A percentile compares a stretch with the other conserved stretches of the same genome.
phyloP scores from a whole-genome alignment of 1,284 basidiomycete genomes.

The Laetiporus sulphureus region DNA sequence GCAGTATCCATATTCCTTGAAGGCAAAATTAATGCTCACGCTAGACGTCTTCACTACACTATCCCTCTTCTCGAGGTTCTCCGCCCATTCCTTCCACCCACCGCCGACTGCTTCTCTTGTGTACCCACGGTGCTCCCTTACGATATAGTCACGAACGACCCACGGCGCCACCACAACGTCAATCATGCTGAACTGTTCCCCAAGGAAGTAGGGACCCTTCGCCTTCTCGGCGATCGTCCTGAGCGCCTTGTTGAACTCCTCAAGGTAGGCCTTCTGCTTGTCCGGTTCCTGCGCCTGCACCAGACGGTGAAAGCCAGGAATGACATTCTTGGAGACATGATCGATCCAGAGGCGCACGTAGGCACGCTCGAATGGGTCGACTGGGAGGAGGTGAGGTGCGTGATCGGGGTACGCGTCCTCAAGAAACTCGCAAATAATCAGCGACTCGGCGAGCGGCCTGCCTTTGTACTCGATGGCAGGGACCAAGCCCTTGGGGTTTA shows the following conservation, averaged over 20 bases:
- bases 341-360: slow-evolving; percentile 48
- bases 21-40: no score
- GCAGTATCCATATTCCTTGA: no score
- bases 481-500: slow-evolving; percentile 66
- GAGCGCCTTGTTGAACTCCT: slow-evolving; percentile 40
- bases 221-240: slow-evolving; percentile 39
- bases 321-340: slow-evolving; percentile 40
- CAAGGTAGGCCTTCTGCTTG: slow-evolving; percentile 37
- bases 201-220: slow-evolving; percentile 54
- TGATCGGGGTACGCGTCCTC: slow-evolving; percentile 47
- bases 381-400: slow-evolving; percentile 38
- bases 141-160: slow-evolving; percentile 42
- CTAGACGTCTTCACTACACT: slow-evolving; percentile 45
- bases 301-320: slow-evolving; percentile 48
- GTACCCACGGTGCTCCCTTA: slow-evolving; percentile 45
- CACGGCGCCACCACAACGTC: slow-evolving; percentile 57
- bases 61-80: slow-evolving; percentile 34
- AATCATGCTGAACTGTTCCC: slow-evolving; percentile 47
- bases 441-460: slow-evolving; percentile 53
- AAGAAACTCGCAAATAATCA: slow-evolving; percentile 53
- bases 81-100: slow-evolving; percentile 41
- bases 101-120: slow-evolving; percentile 35
- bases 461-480: slow-evolving; percentile 54
- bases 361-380: slow-evolving; percentile 43
- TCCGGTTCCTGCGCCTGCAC: slow-evolving; percentile 45